A percentile compares a stretch with the other conserved stretches of the same genome.
phyloP scores from a whole-genome alignment of 1,284 basidiomycete genomes.

The Ceratobasidium sp. region DNA sequence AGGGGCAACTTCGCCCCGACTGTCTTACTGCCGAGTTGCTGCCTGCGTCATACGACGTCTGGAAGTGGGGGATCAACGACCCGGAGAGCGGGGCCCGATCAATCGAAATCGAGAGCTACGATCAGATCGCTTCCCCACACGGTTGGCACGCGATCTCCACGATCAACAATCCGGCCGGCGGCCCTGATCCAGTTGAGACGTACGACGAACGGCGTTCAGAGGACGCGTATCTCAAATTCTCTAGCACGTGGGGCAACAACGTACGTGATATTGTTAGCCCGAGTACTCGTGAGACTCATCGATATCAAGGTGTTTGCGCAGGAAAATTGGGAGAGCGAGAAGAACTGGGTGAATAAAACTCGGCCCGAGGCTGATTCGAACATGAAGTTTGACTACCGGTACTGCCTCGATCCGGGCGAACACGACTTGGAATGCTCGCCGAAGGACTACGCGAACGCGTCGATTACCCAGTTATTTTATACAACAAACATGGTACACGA shows the following conservation, averaged over 20 bases:
- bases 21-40: slow-evolving; percentile 54
- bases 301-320: no score
- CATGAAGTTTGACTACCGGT: slow-evolving; percentile 79
- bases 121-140: slow-evolving; percentile 81
- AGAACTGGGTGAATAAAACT: no score
- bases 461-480: slow-evolving; percentile 93
- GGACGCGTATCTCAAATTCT: slow-evolving; percentile 55
- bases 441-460: slow-evolving; percentile 86
- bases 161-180: slow-evolving; percentile 66
- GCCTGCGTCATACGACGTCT: slow-evolving; percentile 75
- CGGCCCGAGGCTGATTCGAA: slow-evolving; percentile 49
- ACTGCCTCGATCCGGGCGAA: slow-evolving; percentile 69
- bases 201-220: slow-evolving; percentile 75
- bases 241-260: no score
- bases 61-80: slow-evolving; percentile 81
- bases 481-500: slow-evolving; percentile 84
- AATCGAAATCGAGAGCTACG: slow-evolving; percentile 72
- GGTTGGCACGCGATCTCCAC: slow-evolving; percentile 83
- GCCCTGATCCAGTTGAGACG: slow-evolving; percentile 1
- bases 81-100: slow-evolving; percentile 73
- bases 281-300: no score
- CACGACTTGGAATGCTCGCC: slow-evolving; percentile 71
- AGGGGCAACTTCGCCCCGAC: no score
- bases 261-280: no score
- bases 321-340: no score